Percentiles rank a stretch among this genome's conserved stretches.
phyloP scores from a whole-genome alignment of 78 protist species.

The Protostelium mycophagum region DNA sequence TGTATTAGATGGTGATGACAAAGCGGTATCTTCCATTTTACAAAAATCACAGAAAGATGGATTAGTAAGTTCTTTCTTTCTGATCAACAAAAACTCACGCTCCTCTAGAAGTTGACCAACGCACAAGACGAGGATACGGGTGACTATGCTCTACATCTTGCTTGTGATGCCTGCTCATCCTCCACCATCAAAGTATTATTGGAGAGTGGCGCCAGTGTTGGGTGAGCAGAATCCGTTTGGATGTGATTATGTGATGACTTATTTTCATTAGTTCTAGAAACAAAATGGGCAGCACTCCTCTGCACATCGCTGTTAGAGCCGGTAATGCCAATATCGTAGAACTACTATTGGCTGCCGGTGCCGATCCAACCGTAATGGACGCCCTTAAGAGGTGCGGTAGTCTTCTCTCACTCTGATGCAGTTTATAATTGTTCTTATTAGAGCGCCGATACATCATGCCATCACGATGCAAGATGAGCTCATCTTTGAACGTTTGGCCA shows the following conservation, averaged over 20 bases:
- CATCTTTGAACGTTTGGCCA: not conserved
- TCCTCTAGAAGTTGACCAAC: not conserved
- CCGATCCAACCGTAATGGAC: not conserved
- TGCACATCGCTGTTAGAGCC: not conserved
- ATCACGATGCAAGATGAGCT: not conserved
- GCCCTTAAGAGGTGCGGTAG: not conserved
- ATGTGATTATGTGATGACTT: too few species aligned
- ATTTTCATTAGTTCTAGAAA: not conserved
- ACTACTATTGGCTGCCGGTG: not conserved
- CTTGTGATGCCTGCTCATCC: not conserved
- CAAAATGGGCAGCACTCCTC: not conserved
- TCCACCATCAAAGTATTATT: not conserved
- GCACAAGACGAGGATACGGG: not conserved
- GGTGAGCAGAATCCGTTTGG: not conserved
- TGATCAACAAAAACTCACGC: not conserved
- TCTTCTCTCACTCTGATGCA: not conserved
- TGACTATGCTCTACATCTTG: not conserved
- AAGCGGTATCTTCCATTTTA: not conserved
- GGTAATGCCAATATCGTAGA: not conserved
- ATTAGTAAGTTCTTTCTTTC: not conserved
- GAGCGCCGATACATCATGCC: not conserved
- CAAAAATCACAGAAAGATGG: not conserved
- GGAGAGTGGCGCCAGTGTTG: not conserved
- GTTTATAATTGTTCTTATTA: not conserved
- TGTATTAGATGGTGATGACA: not conserved